Evolutionary conservation across 2,329 filamentous ascomycete genomes (phyloP).

Genomic region (Sporothrix luriei): DNA sequence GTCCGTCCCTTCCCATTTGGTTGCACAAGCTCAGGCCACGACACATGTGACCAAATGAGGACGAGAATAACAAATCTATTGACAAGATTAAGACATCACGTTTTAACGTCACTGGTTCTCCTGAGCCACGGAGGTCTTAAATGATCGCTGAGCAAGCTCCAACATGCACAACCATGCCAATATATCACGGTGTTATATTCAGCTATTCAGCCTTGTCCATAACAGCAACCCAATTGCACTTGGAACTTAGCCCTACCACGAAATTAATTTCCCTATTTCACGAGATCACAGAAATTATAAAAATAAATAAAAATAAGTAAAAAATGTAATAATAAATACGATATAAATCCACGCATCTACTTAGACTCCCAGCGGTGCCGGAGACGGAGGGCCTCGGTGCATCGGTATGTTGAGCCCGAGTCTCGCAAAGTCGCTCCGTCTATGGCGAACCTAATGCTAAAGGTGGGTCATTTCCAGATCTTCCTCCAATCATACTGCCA

Average conservation of each 20-base stretch:
- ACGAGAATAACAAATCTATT: neutral
- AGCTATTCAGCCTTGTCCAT: too few relatives aligned
- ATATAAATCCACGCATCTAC: neutral
- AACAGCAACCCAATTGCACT: too few relatives aligned
- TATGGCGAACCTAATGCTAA: neutral
- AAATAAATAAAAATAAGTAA: neutral
- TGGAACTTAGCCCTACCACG: too few relatives aligned
- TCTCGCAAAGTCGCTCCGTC: slow-evolving; percentile 24
- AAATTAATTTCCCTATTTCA: too few relatives aligned
- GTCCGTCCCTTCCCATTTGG: neutral
- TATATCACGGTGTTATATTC: too few relatives aligned
- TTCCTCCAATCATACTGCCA: slow-evolving; percentile 25
- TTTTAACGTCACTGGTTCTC: too few relatives aligned
- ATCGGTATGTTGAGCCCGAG: slow-evolving; percentile 19
- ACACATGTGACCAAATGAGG: neutral
- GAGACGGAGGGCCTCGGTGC: slow-evolving; percentile 1
- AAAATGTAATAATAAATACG: neutral
- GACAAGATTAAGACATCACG: too few relatives aligned
- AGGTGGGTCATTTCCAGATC: slow-evolving; percentile 3
- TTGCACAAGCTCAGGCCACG: neutral
- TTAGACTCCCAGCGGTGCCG: too few relatives aligned
- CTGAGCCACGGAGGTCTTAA: too few relatives aligned
- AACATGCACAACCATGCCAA: too few relatives aligned
- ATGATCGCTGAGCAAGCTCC: too few relatives aligned
- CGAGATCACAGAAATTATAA: neutral